These are phyloP conservation scores for Manihot esculenta DNA, from an alignment of 441 rosid species.

Conservation along the genomic window DNA sequence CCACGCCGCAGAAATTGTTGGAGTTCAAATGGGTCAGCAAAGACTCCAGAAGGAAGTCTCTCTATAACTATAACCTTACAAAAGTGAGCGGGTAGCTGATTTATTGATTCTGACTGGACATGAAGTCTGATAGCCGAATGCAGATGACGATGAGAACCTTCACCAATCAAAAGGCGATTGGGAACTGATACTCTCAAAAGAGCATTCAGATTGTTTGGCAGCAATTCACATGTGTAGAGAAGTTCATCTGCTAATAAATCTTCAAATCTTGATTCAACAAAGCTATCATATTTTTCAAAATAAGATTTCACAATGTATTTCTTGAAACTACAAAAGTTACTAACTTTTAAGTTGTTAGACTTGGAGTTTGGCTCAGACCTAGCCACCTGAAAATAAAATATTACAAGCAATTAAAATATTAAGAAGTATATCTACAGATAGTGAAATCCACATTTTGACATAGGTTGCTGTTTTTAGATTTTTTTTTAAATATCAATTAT, in stretches of 20 bases:
- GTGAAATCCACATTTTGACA: neutral
- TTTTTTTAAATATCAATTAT: neutral
- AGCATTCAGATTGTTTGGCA: conserved; percentile 24
- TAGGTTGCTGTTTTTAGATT: neutral
- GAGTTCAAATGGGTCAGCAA: conserved; percentile 90
- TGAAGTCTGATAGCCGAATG: conserved; percentile 46
- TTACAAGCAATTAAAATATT: neutral
- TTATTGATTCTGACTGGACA: conserved; percentile 22
- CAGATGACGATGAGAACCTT: conserved; percentile 83
- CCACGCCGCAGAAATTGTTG: conserved; percentile 62
- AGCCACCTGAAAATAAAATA: conserved; percentile 34
- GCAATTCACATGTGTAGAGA: conserved; percentile 28
- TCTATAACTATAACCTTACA: conserved; percentile 54
- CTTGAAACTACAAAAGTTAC: conserved; percentile 18
- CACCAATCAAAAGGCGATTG: conserved; percentile 52
- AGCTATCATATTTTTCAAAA: conserved; percentile 41
- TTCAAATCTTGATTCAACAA: conserved; percentile 48
- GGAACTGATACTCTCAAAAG: conserved; percentile 34
- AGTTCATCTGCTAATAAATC: conserved; percentile 39
- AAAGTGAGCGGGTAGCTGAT: conserved; percentile 23
- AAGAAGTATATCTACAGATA: neutral
- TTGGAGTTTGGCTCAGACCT: conserved; percentile 9
- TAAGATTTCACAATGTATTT: conserved; percentile 54
- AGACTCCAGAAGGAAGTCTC: conserved; percentile 75
- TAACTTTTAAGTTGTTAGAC: conserved; percentile 12